Evolutionary conservation across 192 early-diverging fungal genomes (phyloP).

Genomic region (Cladochytrium replicatum): DNA sequence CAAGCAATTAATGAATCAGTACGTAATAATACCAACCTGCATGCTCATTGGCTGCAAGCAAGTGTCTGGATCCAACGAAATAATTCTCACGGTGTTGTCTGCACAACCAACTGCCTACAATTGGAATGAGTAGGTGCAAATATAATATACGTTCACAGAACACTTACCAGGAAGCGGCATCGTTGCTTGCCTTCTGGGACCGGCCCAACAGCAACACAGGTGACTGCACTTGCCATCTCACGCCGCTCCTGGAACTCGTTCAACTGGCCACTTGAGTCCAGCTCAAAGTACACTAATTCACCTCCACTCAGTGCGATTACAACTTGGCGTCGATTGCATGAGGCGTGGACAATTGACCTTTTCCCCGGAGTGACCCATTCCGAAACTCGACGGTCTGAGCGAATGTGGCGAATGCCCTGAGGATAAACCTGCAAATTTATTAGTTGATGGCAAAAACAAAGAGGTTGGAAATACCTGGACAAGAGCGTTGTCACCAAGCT

Average conservation of each 20-base stretch:
- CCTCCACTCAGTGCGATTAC: slow-evolving; percentile 73
- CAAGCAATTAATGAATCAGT: slow-evolving; percentile 1
- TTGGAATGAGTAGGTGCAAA: background rate
- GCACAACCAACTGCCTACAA: slow-evolving; percentile 73
- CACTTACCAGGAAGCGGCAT: slow-evolving; percentile 55
- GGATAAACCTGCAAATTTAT: slow-evolving; percentile 52
- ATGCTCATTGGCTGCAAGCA: slow-evolving; percentile 69
- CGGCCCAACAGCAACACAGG: slow-evolving; percentile 67
- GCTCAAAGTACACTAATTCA: slow-evolving; percentile 87
- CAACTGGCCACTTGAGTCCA: slow-evolving; percentile 69
- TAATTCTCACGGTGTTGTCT: slow-evolving; percentile 83
- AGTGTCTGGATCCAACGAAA: slow-evolving; percentile 68
- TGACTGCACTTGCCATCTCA: slow-evolving; percentile 58
- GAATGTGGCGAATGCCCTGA: slow-evolving; percentile 81
- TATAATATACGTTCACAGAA: background rate
- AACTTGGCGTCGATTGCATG: slow-evolving; percentile 72
- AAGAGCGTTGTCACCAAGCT: slow-evolving; percentile 76
- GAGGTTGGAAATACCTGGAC: slow-evolving; percentile 51
- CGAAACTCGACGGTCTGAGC: slow-evolving; percentile 73
- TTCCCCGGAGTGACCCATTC: slow-evolving; percentile 87
- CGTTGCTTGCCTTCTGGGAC: slow-evolving; percentile 67
- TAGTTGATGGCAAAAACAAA: slow-evolving; percentile 2
- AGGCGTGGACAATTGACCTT: slow-evolving; percentile 62
- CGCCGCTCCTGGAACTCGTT: slow-evolving; percentile 79
- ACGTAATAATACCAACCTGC: slow-evolving; percentile 24